phyloP scores from a whole-genome alignment of 2,329 filamentous ascomycete species.

The Colletotrichum zoysiae region DNA sequence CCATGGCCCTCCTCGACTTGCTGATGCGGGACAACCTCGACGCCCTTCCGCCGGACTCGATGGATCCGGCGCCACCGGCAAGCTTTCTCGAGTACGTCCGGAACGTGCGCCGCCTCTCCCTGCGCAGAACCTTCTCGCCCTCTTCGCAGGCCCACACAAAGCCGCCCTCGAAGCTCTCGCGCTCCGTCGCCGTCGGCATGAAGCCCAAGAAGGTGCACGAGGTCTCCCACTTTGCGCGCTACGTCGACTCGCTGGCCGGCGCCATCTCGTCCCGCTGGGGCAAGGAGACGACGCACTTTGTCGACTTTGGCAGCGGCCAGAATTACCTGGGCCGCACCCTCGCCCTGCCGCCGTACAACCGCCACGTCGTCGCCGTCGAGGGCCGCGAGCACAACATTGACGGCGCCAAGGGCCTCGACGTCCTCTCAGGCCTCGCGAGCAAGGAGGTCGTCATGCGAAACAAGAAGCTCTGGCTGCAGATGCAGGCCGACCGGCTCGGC shows the following conservation, averaged over 20 bases:
- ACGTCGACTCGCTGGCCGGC: slow-evolving; percentile 73
- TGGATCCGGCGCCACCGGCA: slow-evolving; percentile 56
- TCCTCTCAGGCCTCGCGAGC: slow-evolving; percentile 81
- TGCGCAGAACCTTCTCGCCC: slow-evolving; percentile 70
- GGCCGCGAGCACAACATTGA: slow-evolving; percentile 87
- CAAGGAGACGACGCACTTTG: slow-evolving; percentile 81
- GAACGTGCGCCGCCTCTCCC: slow-evolving; percentile 76
- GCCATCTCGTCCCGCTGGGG: slow-evolving; percentile 70
- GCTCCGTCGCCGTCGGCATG: slow-evolving; percentile 88
- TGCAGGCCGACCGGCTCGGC: slow-evolving; percentile 58
- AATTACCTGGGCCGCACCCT: slow-evolving; percentile 94
- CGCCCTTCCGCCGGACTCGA: slow-evolving; percentile 45
- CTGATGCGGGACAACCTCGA: slow-evolving; percentile 82
- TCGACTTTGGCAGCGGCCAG: slow-evolving; percentile 96
- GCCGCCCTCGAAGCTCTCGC: slow-evolving; percentile 71
- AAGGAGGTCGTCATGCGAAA: slow-evolving; percentile 82
- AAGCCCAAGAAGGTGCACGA: slow-evolving; percentile 96
- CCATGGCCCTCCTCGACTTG: slow-evolving; percentile 83
- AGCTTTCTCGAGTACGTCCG: slow-evolving; percentile 79
- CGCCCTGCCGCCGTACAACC: slow-evolving; percentile 86
- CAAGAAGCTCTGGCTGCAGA: slow-evolving; percentile 80
- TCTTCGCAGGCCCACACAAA: slow-evolving; percentile 49
- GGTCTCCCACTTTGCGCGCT: slow-evolving; percentile 90
- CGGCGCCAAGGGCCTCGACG: slow-evolving; percentile 86
- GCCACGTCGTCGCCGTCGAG: slow-evolving; percentile 91